Conservation (phyloP, 352 stramenopile genomes). For the Phytophthora vignae region DNA sequence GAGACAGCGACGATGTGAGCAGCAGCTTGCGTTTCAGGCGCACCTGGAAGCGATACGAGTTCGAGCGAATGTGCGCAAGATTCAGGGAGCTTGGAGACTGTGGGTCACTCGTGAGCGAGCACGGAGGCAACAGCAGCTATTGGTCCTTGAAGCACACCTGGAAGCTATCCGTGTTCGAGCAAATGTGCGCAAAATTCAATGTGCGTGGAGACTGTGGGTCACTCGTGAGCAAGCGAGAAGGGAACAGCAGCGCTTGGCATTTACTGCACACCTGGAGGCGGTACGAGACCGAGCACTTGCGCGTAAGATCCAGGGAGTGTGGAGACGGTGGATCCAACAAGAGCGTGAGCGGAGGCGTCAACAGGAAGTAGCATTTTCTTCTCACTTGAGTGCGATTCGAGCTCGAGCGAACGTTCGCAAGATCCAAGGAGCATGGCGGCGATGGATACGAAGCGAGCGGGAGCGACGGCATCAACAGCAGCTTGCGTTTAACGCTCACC, state of each 20-base stretch:
- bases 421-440: conserved; percentile 23
- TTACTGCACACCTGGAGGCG: conserved; percentile 7
- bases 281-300: conserved; percentile 17
- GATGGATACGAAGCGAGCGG: conserved; percentile 9
- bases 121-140: conserved; percentile 8
- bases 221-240: conserved; percentile 9
- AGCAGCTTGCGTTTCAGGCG: conserved; percentile 7
- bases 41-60: conserved; percentile 13
- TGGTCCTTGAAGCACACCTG: conserved; percentile 5
- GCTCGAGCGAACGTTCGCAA: background rate
- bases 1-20: background rate
- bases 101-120: conserved; percentile 3
- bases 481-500: conserved; percentile 1
- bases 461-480: conserved; percentile 4
- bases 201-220: conserved; percentile 27
- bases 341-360: conserved; percentile 8
- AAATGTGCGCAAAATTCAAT: conserved; percentile 34
- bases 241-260: background rate
- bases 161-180: conserved; percentile 10
- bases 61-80: conserved; percentile 23
- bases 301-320: conserved; percentile 27
- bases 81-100: conserved; percentile 21
- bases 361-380: conserved; percentile 10
- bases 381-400: conserved; percentile 12
- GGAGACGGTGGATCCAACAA: conserved; percentile 10